A percentile compares a stretch with the other conserved stretches of the same genome.
These are phyloP conservation scores for Oryza nivara DNA, from an alignment of 176 grass and related monocot species.

Conservation along the genomic window DNA sequence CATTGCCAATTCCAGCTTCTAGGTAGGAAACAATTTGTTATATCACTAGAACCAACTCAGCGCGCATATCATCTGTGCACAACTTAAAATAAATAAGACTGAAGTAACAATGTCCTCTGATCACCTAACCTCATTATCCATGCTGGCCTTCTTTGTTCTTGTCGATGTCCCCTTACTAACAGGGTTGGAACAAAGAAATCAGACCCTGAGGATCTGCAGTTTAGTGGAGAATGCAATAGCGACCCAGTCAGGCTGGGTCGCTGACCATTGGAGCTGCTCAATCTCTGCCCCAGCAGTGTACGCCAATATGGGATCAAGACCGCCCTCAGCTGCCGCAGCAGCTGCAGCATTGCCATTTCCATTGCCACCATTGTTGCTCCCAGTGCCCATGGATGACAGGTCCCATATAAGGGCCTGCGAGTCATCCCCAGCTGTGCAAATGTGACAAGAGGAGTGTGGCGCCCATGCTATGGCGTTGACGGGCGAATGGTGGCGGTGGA, in stretches of 20 bases:
- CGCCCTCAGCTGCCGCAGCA: conserved; percentile 62
- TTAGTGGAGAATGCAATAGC: conserved; percentile 88
- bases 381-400: conserved; percentile 84
- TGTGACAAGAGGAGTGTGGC: conserved; percentile 93
- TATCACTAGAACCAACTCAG: conserved; percentile 33
- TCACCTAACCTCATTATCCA: conserved; percentile 34
- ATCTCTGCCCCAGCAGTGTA: conserved; percentile 97
- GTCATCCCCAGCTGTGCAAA: conserved; percentile 90
- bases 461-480: conserved; percentile 97
- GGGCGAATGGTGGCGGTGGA: conserved; percentile 87
- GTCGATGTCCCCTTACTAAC: background rate
- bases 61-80: conserved; percentile 25
- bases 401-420: conserved; percentile 96
- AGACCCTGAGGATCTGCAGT: conserved; percentile 94
- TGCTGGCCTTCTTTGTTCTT: conserved; percentile 5
- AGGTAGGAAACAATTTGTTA: conserved; percentile 43
- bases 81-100: conserved; percentile 27
- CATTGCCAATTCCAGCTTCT: conserved; percentile 45
- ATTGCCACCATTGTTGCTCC: conserved; percentile 47
- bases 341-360: conserved; percentile 48
- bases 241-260: conserved; percentile 95
- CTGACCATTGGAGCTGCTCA: conserved; percentile 98
- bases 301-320: conserved; percentile 88
- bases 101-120: conserved; percentile 26
- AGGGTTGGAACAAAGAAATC: conserved; percentile 38